Conservation (phyloP, 177 flowering plant genomes). For the Tripterygium wilfordii region DNA sequence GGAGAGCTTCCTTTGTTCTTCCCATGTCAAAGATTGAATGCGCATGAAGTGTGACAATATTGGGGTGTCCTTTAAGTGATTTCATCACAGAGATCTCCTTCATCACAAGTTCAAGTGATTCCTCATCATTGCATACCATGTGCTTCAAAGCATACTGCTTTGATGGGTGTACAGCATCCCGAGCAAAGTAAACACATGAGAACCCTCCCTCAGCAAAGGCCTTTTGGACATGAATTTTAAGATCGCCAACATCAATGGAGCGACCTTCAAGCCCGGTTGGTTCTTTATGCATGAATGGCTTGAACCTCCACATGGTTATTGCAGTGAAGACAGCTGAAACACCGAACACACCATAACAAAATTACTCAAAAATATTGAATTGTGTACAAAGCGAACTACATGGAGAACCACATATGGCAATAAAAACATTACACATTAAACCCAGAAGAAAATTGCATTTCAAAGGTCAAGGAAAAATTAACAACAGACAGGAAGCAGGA, state of each 20-base stretch:
- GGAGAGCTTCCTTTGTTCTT: conserved; percentile 84
- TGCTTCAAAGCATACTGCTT: conserved; percentile 96
- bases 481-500: too few relatives aligned
- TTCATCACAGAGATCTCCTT: conserved; percentile 94
- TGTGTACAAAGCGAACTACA: too few relatives aligned
- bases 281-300: conserved; percentile 80
- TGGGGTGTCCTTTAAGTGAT: conserved; percentile 83
- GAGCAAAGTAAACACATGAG: conserved; percentile 89
- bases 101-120: conserved; percentile 64
- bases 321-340: too few relatives aligned
- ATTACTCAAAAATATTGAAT: too few relatives aligned
- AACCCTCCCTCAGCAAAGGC: conserved; percentile 95
- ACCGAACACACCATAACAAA: too few relatives aligned
- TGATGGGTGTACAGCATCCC: conserved; percentile 56
- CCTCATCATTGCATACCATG: conserved; percentile 87
- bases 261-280: conserved; percentile 91
- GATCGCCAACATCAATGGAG: conserved; percentile 67
- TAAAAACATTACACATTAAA: too few relatives aligned
- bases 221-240: conserved; percentile 74
- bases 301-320: conserved; percentile 96
- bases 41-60: conserved; percentile 69
- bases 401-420: too few relatives aligned
- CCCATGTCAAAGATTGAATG: conserved; percentile 82
- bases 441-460: too few relatives aligned
- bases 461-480: too few relatives aligned